phyloP scores from a whole-genome alignment of 2,329 filamentous ascomycete genomes.

The Verticillium dahliae region DNA sequence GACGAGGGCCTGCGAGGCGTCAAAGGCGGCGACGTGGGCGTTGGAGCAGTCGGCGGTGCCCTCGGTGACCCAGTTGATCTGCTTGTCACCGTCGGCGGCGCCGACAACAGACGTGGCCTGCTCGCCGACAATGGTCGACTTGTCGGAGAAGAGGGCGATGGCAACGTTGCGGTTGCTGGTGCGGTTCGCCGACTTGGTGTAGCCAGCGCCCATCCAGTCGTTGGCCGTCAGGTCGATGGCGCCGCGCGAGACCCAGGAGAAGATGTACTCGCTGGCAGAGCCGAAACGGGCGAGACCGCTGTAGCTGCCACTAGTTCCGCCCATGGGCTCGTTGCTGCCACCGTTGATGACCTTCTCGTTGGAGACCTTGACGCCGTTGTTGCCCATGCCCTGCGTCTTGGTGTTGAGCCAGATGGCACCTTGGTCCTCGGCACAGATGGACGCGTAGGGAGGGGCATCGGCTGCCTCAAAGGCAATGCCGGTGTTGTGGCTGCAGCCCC shows the following conservation, averaged over 20 bases:
- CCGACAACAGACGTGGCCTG: slow-evolving; percentile 50
- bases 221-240: slow-evolving; percentile 47
- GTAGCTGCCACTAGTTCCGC: slow-evolving; percentile 58
- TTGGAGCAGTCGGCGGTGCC: slow-evolving; percentile 48
- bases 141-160: slow-evolving; percentile 49
- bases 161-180: slow-evolving; percentile 55
- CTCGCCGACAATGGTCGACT: slow-evolving; percentile 46
- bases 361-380: slow-evolving; percentile 49
- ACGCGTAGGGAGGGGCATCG: slow-evolving; percentile 50
- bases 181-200: slow-evolving; percentile 43
- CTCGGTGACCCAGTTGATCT: slow-evolving; percentile 53
- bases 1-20: slow-evolving; percentile 43
- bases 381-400: slow-evolving; percentile 47
- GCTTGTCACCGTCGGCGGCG: slow-evolving; percentile 44
- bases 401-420: slow-evolving; percentile 61
- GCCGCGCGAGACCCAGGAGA: slow-evolving; percentile 56
- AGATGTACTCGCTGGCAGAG: slow-evolving; percentile 46
- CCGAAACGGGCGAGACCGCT: slow-evolving; percentile 48
- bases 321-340: slow-evolving; percentile 50
- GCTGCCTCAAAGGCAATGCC: slow-evolving; percentile 57
- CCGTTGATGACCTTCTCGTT: slow-evolving; percentile 58
- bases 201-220: slow-evolving; percentile 50
- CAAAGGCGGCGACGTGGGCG: slow-evolving; percentile 50
- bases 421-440: slow-evolving; percentile 55
- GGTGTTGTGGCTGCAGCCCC: slow-evolving; percentile 60